Conservation (phyloP, 441 rosid species). For the Gossypium lobatum region DNA sequence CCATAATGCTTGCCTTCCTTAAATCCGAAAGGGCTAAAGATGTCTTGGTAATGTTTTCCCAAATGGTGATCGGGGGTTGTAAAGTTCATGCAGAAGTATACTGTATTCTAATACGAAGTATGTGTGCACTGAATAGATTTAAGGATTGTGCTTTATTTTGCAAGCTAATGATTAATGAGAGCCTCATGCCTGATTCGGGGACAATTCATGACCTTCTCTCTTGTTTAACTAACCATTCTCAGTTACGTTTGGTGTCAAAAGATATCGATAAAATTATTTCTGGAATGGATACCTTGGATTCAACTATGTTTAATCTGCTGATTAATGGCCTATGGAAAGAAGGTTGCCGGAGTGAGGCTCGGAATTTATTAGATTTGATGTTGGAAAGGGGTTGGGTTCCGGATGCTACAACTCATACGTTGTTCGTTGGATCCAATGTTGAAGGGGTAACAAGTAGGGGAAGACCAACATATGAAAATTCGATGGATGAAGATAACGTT, state of each 20-base stretch:
- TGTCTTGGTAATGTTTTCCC: slow-evolving; percentile 28
- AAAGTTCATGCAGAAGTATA: slow-evolving; percentile 30
- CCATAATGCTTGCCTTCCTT: slow-evolving; percentile 32
- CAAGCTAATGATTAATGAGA: slow-evolving; percentile 30
- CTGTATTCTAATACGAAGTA: slow-evolving; percentile 33
- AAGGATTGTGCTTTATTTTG: slow-evolving; percentile 34
- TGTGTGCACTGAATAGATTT: slow-evolving; percentile 20
- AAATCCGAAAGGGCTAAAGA: slow-evolving; percentile 19
- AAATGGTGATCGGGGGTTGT: slow-evolving; percentile 38
- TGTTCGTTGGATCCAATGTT: slow-evolving; percentile 33
- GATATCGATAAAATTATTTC: slow-evolving; percentile 25
- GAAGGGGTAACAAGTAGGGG: slow-evolving; percentile 20
- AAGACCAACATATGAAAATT: slow-evolving; percentile 5
- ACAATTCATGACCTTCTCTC: slow-evolving; percentile 23
- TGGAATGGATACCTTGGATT: slow-evolving; percentile 23
- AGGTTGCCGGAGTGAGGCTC: slow-evolving; percentile 31
- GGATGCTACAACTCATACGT: slow-evolving; percentile 35
- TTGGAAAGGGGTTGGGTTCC: slow-evolving; percentile 56
- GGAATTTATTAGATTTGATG: slow-evolving; percentile 39
- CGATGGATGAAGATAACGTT: slow-evolving; percentile 27
- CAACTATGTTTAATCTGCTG: slow-evolving; percentile 30
- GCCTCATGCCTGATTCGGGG: slow-evolving; percentile 31
- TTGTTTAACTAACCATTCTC: slow-evolving; percentile 25
- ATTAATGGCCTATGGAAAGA: slow-evolving; percentile 49
- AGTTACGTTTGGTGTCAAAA: slow-evolving; percentile 22